Conservation (phyloP, 2,329 filamentous ascomycete genomes). For the Neurospora sp. region DNA sequence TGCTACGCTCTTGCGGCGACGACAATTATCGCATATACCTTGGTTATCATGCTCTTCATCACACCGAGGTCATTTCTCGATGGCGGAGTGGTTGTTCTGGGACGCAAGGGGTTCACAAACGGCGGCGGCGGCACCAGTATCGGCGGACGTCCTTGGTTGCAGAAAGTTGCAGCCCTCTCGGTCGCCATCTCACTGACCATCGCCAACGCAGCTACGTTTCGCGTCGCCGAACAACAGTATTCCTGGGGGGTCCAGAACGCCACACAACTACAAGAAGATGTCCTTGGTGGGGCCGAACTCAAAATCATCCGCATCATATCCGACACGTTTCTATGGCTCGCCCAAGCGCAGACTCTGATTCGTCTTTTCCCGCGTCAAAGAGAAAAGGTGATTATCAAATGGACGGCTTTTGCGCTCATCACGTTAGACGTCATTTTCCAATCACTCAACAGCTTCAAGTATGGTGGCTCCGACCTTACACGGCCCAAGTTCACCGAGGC, state of each 20-base stretch:
- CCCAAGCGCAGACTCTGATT: conserved; percentile 93
- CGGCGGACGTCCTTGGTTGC: conserved; percentile 86
- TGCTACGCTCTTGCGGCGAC: conserved; percentile 87
- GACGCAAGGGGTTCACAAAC: conserved; percentile 74
- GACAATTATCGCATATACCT: conserved; percentile 82
- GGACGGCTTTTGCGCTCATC: conserved; percentile 92
- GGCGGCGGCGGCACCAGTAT: conserved; percentile 75
- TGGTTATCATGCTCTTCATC: conserved; percentile 88
- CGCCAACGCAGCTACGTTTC: conserved; percentile 84
- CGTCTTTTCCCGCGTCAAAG: conserved; percentile 91
- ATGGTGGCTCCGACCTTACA: conserved; percentile 38
- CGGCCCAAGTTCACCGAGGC: conserved; percentile 76
- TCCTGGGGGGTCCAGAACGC: conserved; percentile 70
- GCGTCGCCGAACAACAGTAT: conserved; percentile 76
- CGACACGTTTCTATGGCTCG: conserved; percentile 93
- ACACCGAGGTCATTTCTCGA: conserved; percentile 90
- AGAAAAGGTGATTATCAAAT: conserved; percentile 98
- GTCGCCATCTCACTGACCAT: conserved; percentile 83
- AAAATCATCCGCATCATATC: conserved; percentile 88
- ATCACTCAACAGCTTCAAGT: conserved; percentile 76
- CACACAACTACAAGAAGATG: conserved; percentile 60
- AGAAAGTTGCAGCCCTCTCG: conserved; percentile 67
- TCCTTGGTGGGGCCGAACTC: conserved; percentile 76
- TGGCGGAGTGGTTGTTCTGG: conserved; percentile 71
- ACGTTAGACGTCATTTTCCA: conserved; percentile 84